A percentile compares a stretch with the other conserved stretches of the same genome.
Evolutionary conservation across 2,329 filamentous ascomycete genomes (phyloP).

Genomic region (Epichloe aotearoae): DNA sequence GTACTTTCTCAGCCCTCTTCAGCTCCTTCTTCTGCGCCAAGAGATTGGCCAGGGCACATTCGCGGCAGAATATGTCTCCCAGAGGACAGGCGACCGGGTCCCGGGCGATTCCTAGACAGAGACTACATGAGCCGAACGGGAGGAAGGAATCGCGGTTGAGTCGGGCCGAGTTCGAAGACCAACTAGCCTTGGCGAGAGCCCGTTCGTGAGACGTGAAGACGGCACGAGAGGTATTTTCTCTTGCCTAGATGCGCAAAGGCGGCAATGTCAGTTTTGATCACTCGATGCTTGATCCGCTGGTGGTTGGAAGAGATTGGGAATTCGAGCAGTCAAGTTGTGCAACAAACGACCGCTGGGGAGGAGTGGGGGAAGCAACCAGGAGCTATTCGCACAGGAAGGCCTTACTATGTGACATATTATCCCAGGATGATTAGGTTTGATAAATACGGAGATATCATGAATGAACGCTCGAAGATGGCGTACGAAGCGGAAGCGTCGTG

Average conservation of each 20-base stretch:
- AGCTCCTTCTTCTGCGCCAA: slow-evolving; percentile 85
- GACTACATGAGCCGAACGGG: slow-evolving; percentile 74
- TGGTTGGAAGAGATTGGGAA: not conserved
- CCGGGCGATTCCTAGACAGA: slow-evolving; percentile 72
- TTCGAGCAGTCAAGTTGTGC: not conserved
- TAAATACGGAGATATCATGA: not conserved
- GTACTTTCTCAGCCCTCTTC: slow-evolving; percentile 59
- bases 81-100: slow-evolving; percentile 72
- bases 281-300: not conserved
- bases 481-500: not conserved
- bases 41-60: slow-evolving; percentile 87
- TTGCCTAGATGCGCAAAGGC: slow-evolving; percentile 41
- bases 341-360: not conserved
- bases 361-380: not conserved
- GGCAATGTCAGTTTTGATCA: not conserved
- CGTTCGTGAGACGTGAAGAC: slow-evolving; percentile 94
- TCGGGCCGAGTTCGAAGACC: slow-evolving; percentile 72
- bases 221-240: slow-evolving; percentile 80
- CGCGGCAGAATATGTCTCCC: slow-evolving; percentile 88
- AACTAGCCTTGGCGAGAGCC: slow-evolving; percentile 64
- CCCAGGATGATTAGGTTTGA: not conserved
- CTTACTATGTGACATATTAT: slow-evolving; percentile 38
- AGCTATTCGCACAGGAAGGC: not conserved
- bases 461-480: not conserved
- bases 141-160: slow-evolving; percentile 85